Evolutionary conservation across 2,329 filamentous ascomycete species (phyloP).

Genomic region (Phoma sp.): DNA sequence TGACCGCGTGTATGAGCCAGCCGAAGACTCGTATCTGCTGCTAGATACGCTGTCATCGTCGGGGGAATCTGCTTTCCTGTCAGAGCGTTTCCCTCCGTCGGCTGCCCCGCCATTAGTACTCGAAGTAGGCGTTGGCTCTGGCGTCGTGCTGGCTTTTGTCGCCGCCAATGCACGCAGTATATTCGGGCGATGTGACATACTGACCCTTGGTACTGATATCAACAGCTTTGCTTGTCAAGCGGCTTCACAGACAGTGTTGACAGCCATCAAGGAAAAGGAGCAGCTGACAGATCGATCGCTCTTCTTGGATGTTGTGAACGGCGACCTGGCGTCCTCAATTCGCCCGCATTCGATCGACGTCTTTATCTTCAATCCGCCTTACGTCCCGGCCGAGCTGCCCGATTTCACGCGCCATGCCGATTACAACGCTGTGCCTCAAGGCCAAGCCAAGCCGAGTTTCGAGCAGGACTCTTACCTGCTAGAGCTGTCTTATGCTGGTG

Average conservation of each 20-base stretch:
- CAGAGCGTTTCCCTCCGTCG: constrained; percentile 61
- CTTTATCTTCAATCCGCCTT: constrained; percentile 95
- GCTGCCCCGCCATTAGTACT: constrained; percentile 64
- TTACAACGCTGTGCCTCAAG: constrained; percentile 36
- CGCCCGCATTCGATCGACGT: constrained; percentile 71
- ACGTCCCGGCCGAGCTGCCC: constrained; percentile 86
- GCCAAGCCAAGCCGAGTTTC: constrained; percentile 56
- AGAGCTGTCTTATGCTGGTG: constrained; percentile 86
- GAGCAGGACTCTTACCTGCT: constrained; percentile 84
- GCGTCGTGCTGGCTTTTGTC: constrained; percentile 89
- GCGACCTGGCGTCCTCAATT: constrained; percentile 71
- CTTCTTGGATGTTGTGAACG: constrained; percentile 71
- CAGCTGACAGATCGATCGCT: constrained; percentile 26
- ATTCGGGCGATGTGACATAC: constrained; percentile 72
- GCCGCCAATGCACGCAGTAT: constrained; percentile 75
- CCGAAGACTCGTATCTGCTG: constrained; percentile 93
- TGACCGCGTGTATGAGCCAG: constrained; percentile 88
- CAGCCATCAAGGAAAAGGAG: constrained; percentile 52
- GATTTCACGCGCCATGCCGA: constrained; percentile 50
- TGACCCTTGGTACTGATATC: constrained; percentile 81
- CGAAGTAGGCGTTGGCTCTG: constrained; percentile 90
- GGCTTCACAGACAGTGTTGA: constrained; percentile 69
- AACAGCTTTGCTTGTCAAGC: constrained; percentile 83
- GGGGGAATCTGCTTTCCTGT: constrained; percentile 72
- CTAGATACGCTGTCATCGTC: constrained; percentile 84